Base-by-base conservation (phyloP, 2,329 filamentous ascomycete genomes). In the Aspergillus felis region DNA sequence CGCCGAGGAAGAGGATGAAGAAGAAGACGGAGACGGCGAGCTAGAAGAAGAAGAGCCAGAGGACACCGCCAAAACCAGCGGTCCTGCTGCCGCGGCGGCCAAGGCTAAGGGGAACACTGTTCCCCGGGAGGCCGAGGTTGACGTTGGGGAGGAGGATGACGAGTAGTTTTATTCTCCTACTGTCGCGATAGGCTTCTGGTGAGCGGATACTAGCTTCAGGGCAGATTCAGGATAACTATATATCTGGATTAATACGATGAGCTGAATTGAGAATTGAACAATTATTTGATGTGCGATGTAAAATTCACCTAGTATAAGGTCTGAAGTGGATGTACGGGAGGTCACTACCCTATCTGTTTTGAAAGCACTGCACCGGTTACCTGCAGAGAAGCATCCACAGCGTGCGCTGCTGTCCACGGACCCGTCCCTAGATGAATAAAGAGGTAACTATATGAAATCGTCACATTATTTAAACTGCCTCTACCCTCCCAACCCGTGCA, bases 101-200 rank as follows among this genome's bases (percentile, higher is more conserved):
- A 71, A 70, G 62, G 68, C 60, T 9, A 76, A 72, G 70, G 71
- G 61, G 25, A 62, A 48, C 17, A 58, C 55, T 50, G 63, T 69
- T 55, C 67, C 68, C 12, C 68, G 71, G 62, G 69, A 72, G 54
- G 51, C 69, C 50, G 75, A 77, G 59, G 66, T 70, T 46, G 68
- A 72, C 53, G 68, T 60, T 44, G 68, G 60, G 28, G 68, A 74
- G 56, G 62, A 68, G 47, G 58, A 68, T 41, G 65, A 47, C 2
- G 24, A 66, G 59, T 63, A 47, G 5, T 44, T 22, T 48, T 20
- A 44, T 54, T 22, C 5, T 50, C 9, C 9, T 12, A 1, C 12
- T 47, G 22, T 17, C 3, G 32, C 3, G 14, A 7, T 38, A 38
- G 32, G 32, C 32, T 35, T 35, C 32, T 35, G 14, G 12, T 35